Evolutionary conservation across 1,284 basidiomycete genomes (phyloP), one percentile per base, ranked within the genome.

Genomic region (Moniliophthora roreri): DNA sequence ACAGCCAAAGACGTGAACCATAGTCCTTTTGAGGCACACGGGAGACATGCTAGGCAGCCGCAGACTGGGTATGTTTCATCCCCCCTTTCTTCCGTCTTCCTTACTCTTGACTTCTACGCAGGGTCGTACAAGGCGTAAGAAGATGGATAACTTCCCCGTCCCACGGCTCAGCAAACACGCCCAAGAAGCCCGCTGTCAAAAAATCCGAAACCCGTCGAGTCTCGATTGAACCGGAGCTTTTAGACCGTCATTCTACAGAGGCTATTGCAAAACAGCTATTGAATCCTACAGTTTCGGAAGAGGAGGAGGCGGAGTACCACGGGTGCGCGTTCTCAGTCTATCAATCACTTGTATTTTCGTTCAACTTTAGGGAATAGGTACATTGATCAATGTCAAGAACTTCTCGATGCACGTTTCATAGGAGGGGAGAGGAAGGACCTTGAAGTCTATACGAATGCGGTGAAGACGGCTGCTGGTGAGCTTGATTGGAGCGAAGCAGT

Each of bases 301-400:
- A 79, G 36, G 89, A 93, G 65, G 76, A 84, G 54, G 70, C 76
- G 2, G 93, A 96, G 64, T 97, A 97, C 69, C 83, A 88, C 60
- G 87, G 87, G 85, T 89, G 56, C 35, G 76, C n/a, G n/a, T n/a
- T n/a, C n/a, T n/a, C n/a, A n/a, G n/a, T n/a, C n/a, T 71, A 11
- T 47, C 1, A 26, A 23, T 56, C 11, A 24, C 39, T 26, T 23
- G 50, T 21, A 20, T 36, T 50, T 50, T 53, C 34, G 23, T 28
- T 7, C 51, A 15, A 32, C 50, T 53, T 8, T 50, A 26, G 20
- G 54, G 49, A 37, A 7, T 52, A 88, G 86, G 37, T 89, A 89
- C 61, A 85, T 90, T 60, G 84, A 87, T 59, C 85, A 89, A 62
- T 84, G 79, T 56, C 79, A 84, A 51, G 83, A 85, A 44, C 73